Conservation (phyloP, 345 rosid genomes). For the Linum tenue region DNA sequence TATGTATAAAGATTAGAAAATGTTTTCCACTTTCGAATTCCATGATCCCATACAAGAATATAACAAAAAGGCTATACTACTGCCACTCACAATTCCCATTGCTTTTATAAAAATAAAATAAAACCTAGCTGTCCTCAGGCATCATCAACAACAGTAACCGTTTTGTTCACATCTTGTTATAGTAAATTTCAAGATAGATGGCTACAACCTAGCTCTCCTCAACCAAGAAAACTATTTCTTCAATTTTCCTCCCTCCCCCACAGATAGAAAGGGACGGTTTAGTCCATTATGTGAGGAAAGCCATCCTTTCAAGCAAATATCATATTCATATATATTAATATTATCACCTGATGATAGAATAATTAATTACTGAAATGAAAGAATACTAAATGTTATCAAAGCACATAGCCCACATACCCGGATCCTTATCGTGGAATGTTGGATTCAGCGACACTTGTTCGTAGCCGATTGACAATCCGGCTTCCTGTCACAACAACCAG, state of each 20-base stretch:
- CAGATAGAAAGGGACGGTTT: no score
- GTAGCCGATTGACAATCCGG: no score
- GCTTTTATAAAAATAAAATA: not conserved
- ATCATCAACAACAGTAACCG: not conserved
- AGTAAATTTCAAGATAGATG: constrained; percentile 5
- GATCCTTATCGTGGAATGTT: no score
- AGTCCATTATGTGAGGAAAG: no score
- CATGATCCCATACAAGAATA: constrained; percentile 8
- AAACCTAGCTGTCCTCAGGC: not conserved
- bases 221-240: not conserved
- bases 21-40: constrained; percentile 27
- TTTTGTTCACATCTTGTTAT: constrained; percentile 11
- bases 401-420: no score
- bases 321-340: not conserved
- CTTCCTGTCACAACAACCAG: no score
- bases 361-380: no score
- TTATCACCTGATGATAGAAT: no score
- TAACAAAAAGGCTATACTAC: not conserved
- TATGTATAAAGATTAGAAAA: constrained; percentile 11
- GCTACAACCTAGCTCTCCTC: not conserved
- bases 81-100: not conserved
- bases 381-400: no score
- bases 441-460: no score
- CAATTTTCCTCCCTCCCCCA: not conserved
- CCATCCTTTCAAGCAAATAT: not conserved